These are phyloP conservation scores for Elsinoe perseae DNA, from an alignment of 2,329 filamentous ascomycete species.

Conservation along the genomic window DNA sequence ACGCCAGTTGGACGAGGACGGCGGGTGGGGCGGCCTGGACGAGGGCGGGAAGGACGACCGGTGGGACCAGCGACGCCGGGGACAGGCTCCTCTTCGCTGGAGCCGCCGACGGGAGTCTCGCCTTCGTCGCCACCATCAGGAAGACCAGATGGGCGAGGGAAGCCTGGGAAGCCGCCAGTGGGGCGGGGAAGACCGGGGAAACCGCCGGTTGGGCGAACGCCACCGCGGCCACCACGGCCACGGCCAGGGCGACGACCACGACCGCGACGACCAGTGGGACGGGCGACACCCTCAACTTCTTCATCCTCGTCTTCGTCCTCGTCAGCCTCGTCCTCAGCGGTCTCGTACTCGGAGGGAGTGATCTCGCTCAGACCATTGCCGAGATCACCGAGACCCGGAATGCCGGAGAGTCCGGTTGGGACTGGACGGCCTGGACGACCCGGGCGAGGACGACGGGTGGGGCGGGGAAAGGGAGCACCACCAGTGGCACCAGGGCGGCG, in stretches of 20 bases:
- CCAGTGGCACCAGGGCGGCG: not conserved
- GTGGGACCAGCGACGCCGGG: not conserved
- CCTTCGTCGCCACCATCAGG: not conserved
- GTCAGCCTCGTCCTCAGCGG: not conserved
- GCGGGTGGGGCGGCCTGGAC: not conserved
- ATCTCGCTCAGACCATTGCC: not conserved
- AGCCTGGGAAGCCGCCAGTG: not conserved
- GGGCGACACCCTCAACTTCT: not conserved
- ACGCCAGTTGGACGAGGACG: not conserved
- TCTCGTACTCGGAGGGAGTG: not conserved
- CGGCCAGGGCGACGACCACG: not conserved
- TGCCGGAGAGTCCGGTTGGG: not conserved
- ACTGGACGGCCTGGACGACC: not conserved
- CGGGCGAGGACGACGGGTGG: not conserved
- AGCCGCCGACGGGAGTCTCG: not conserved
- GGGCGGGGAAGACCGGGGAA: not conserved
- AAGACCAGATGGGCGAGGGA: not conserved
- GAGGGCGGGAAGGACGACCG: not conserved
- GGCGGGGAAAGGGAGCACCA: not conserved
- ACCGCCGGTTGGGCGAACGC: not conserved
- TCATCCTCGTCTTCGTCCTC: not conserved
- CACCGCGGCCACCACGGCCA: not conserved
- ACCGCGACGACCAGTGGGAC: conserved; percentile 6
- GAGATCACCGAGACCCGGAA: not conserved
- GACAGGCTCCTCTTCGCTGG: not conserved